These are phyloP conservation scores for Cucumis variabilis DNA, from an alignment of 331 rosid species.

Conservation along the genomic window DNA sequence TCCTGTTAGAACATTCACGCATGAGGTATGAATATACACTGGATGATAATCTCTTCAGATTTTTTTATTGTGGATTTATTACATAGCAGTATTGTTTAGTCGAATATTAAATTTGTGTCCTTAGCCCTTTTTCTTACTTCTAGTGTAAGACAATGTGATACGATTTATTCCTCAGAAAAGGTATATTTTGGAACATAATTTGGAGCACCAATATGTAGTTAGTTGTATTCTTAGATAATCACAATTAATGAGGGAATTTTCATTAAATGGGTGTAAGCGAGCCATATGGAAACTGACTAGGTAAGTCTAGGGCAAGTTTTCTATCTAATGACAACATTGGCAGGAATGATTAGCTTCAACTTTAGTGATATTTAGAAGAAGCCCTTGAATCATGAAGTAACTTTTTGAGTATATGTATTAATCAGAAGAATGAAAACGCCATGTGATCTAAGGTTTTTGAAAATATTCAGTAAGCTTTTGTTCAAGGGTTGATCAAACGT, in stretches of 20 bases:
- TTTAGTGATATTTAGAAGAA: background rate
- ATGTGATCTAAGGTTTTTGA: background rate
- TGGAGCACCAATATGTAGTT: constrained; percentile 22
- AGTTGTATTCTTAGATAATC: constrained; percentile 24
- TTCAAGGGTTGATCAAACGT: background rate
- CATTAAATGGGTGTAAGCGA: constrained; percentile 23
- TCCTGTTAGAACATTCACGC: too few species aligned
- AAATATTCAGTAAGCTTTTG: background rate
- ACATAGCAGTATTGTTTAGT: too few species aligned
- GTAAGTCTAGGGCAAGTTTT: constrained; percentile 10
- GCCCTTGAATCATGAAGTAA: background rate
- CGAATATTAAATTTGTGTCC: constrained; percentile 82
- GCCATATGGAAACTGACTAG: constrained; percentile 14
- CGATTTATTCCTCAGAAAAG: background rate
- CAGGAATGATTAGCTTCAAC: background rate
- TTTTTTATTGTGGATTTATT: too few species aligned
- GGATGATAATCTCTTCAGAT: too few species aligned
- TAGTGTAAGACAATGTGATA: background rate
- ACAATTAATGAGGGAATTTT: constrained; percentile 13
- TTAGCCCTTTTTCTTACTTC: background rate
- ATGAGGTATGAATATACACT: too few species aligned
- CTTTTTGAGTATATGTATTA: background rate
- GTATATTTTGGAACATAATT: background rate
- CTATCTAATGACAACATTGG: constrained; percentile 18
- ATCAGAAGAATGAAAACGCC: constrained; percentile 17